phyloP scores from a whole-genome alignment of 75 land plant genomes.

The Selaginella moellendorffii region DNA sequence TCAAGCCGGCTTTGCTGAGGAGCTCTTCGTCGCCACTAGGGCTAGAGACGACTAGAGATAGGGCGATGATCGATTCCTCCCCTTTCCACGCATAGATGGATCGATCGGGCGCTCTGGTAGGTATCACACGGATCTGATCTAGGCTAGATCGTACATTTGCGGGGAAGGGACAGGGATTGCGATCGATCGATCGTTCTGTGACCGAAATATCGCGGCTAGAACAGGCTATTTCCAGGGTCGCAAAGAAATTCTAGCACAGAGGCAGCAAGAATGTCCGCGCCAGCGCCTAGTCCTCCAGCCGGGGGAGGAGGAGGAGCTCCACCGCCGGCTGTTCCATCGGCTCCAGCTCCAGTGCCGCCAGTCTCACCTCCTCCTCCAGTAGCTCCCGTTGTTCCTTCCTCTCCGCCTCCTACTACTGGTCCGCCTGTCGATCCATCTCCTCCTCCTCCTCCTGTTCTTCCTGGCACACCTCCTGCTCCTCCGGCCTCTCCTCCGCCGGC shows the following conservation, averaged over 20 bases:
- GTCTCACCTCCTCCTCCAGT: neutral
- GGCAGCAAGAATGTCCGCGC: neutral
- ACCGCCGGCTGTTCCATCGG: neutral
- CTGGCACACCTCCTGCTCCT: neutral
- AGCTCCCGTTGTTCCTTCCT: neutral
- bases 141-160: no score
- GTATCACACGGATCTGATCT: no score
- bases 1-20: no score
- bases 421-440: neutral
- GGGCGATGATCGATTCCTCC: no score
- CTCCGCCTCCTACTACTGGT: neutral
- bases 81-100: no score
- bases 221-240: neutral
- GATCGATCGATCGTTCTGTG: neutral
- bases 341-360: neutral
- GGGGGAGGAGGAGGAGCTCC: no score
- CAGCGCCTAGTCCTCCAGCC: neutral
- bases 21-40: no score
- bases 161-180: neutral
- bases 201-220: neutral
- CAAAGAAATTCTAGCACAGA: neutral
- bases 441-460: neutral
- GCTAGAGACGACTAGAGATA: no score
- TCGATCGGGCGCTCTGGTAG: no score
- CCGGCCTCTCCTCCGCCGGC: neutral